These are phyloP conservation scores for Ceratocystis variospora DNA, from an alignment of 2,329 filamentous ascomycete species.

Conservation along the genomic window DNA sequence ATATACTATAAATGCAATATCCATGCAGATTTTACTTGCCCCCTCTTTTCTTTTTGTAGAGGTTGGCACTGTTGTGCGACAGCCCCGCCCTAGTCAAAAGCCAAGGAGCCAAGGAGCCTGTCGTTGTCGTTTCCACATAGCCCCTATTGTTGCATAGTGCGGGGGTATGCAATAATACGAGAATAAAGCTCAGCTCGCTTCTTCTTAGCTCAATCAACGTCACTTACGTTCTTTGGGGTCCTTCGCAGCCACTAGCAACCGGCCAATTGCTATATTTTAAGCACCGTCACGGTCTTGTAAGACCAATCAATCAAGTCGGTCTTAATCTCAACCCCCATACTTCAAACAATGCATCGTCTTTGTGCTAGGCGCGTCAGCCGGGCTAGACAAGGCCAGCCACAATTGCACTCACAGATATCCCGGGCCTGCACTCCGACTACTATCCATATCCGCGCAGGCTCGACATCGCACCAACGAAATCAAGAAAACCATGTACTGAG, in stretches of 20 bases:
- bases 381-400: neutral
- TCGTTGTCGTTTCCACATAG: neutral
- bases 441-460: neutral
- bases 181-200: neutral
- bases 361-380: neutral
- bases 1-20: neutral
- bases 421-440: neutral
- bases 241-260: neutral
- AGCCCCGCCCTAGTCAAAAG: no score
- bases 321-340: neutral
- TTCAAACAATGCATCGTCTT: neutral
- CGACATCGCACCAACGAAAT: neutral
- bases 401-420: neutral
- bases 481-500: neutral
- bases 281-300: no score
- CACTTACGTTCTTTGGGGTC: neutral
- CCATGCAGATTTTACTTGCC: neutral
- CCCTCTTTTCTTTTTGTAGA: neutral
- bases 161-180: conserved; percentile 10
- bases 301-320: neutral
- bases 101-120: no score
- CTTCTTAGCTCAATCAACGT: neutral
- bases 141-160: conserved; percentile 12
- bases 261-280: neutral
- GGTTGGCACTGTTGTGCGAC: neutral